A percentile compares a stretch with the other conserved stretches of the same genome.
Conservation (phyloP, 2,329 filamentous ascomycete genomes). For the Fonsecaea multimorphosa region DNA sequence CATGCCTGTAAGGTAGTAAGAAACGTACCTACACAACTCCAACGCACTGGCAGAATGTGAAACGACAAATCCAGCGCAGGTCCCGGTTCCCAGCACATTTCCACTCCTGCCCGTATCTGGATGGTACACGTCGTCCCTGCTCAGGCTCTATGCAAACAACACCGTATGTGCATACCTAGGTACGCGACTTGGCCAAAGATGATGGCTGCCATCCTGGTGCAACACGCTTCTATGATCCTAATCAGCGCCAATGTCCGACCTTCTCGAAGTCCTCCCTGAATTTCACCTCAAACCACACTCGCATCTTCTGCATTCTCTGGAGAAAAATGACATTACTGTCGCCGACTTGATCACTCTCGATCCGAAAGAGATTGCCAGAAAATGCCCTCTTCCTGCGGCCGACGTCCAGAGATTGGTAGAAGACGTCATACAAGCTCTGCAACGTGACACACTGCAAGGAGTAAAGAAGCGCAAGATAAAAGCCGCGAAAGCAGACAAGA, state of each 20-base stretch:
- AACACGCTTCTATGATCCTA: conserved; percentile 12
- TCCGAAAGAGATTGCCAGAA: conserved; percentile 79
- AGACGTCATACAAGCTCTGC: conserved; percentile 70
- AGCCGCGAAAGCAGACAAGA: conserved; percentile 37
- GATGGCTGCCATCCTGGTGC: conserved; percentile 16
- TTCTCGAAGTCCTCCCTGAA: conserved; percentile 78
- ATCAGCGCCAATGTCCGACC: conserved; percentile 73
- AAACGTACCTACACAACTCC: neutral
- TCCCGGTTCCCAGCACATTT: neutral
- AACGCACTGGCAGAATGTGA: neutral
- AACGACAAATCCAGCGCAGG: neutral
- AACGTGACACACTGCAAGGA: conserved; percentile 46
- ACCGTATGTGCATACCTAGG: neutral
- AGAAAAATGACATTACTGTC: conserved; percentile 76
- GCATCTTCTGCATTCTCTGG: conserved; percentile 78
- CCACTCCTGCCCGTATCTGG: neutral
- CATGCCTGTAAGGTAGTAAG: neutral
- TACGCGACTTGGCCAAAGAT: conserved; percentile 4
- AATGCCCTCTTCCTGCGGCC: conserved; percentile 78
- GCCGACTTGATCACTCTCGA: conserved; percentile 87
- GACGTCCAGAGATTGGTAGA: conserved; percentile 77
- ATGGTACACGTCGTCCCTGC: neutral
- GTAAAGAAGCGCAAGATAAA: conserved; percentile 16
- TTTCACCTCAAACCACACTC: conserved; percentile 75
- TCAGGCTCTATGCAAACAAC: conserved; percentile 3